A percentile compares a stretch with the other conserved stretches of the same genome.
phyloP scores from a whole-genome alignment of 148 eudicot species.

The Tetragonia tetragonoides region DNA sequence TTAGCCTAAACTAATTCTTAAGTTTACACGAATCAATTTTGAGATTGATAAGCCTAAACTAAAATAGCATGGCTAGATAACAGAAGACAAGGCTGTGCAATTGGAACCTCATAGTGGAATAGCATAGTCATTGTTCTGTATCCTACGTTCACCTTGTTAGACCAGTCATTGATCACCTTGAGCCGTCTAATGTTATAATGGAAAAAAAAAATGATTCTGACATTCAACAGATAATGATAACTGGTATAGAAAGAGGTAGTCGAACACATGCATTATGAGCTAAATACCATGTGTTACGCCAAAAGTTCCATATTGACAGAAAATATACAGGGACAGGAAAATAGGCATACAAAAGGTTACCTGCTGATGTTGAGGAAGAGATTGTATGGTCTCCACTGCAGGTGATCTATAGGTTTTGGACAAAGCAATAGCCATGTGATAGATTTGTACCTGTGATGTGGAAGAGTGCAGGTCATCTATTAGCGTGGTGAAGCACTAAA shows the following conservation, averaged over 20 bases:
- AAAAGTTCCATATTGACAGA: neutral
- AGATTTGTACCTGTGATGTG: constrained; percentile 63
- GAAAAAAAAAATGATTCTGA: neutral
- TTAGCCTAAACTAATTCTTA: neutral
- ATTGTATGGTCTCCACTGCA: constrained; percentile 77
- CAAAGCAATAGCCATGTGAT: constrained; percentile 87
- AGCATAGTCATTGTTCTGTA: neutral
- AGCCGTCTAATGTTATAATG: too few relatives aligned
- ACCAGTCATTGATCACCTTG: neutral
- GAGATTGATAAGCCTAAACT: too few relatives aligned
- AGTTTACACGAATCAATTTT: neutral
- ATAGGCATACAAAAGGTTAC: constrained; percentile 26
- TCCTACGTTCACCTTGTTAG: neutral
- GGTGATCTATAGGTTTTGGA: constrained; percentile 76
- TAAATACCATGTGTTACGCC: neutral
- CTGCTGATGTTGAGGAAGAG: constrained; percentile 99
- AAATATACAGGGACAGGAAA: neutral
- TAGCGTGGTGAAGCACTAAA: neutral
- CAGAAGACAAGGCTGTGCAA: neutral
- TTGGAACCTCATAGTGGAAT: too few relatives aligned
- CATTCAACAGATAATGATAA: neutral
- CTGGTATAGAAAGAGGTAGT: neutral
- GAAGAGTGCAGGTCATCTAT: neutral
- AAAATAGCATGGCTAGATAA: neutral
- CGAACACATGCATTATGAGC: neutral